A percentile compares a stretch with the other conserved stretches of the same genome.
Conservation (phyloP, 2,329 filamentous ascomycete genomes). For the Fusarium aywerte region DNA sequence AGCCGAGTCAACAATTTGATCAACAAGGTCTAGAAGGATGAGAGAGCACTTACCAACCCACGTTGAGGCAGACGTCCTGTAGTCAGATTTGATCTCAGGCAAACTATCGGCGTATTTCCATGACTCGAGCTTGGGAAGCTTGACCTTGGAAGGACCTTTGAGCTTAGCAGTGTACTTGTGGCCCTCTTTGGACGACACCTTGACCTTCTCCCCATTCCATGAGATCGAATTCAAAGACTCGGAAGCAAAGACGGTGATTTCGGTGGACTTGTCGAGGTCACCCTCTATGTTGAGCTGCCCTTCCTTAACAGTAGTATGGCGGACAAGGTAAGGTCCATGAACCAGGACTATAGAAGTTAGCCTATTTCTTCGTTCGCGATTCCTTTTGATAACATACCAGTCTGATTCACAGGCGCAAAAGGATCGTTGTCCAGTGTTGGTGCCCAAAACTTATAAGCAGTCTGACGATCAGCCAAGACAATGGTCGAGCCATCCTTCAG, state of each 20-base stretch:
- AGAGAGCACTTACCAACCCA: conserved; percentile 53
- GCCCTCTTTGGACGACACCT: conserved; percentile 43
- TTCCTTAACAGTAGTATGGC: conserved; percentile 54
- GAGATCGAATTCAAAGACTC: conserved; percentile 56
- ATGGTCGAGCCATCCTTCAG: conserved; percentile 60
- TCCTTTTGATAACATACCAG: conserved; percentile 48
- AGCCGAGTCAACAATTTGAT: background rate
- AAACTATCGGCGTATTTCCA: conserved; percentile 63
- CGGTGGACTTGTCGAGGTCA: conserved; percentile 56
- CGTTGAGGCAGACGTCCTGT: conserved; percentile 55
- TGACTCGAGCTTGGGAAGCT: conserved; percentile 54
- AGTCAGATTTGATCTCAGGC: conserved; percentile 58
- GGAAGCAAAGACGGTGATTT: conserved; percentile 60
- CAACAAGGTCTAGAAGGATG: fast-evolving
- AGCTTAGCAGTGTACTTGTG: conserved; percentile 47
- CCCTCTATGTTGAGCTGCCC: conserved; percentile 57
- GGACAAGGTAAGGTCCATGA: conserved; percentile 64
- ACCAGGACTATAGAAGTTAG: conserved; percentile 55
- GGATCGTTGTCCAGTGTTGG: conserved; percentile 62
- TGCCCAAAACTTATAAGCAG: conserved; percentile 68
- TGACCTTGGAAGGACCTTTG: conserved; percentile 44
- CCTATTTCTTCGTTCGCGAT: fast-evolving
- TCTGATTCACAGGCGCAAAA: conserved; percentile 56
- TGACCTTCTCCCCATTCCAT: conserved; percentile 60
- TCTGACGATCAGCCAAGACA: conserved; percentile 63